Evolutionary conservation across 345 rosid species (phyloP).

Genomic region (Boechera retrofracta): DNA sequence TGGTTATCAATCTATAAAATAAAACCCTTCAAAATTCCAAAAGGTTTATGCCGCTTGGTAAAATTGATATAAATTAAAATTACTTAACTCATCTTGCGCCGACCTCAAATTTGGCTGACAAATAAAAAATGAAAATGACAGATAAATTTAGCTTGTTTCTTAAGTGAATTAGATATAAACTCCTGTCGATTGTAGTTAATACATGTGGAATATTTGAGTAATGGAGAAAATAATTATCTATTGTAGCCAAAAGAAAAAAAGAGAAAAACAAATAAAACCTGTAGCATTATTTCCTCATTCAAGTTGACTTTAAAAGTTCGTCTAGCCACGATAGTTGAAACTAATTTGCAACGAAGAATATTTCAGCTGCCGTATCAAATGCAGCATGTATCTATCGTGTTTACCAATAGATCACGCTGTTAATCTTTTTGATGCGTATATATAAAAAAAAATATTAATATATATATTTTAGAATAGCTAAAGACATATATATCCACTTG

Average conservation of each 20-base stretch:
- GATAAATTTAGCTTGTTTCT: conserved; percentile 29
- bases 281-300: background rate
- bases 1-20: background rate
- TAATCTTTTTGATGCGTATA: background rate
- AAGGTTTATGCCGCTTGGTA: conserved; percentile 23
- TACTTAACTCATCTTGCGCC: background rate
- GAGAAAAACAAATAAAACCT: background rate
- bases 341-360: background rate
- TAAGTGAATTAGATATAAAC: conserved; percentile 23
- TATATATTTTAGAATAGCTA: background rate
- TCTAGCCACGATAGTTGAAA: conserved; percentile 4
- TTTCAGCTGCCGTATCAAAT: conserved; percentile 23
- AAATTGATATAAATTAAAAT: background rate
- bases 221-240: background rate
- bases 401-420: background rate
- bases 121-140: conserved; percentile 1
- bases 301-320: conserved; percentile 22
- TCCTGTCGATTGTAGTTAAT: conserved; percentile 6
- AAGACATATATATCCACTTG: no score
- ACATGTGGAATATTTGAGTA: conserved; percentile 20
- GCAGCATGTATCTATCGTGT: background rate
- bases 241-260: background rate
- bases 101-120: background rate
- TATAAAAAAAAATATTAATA: background rate
- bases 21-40: conserved; percentile 26